phyloP scores from a whole-genome alignment of 371 early-diverging fungal species.

The Rhizomucor miehei region DNA sequence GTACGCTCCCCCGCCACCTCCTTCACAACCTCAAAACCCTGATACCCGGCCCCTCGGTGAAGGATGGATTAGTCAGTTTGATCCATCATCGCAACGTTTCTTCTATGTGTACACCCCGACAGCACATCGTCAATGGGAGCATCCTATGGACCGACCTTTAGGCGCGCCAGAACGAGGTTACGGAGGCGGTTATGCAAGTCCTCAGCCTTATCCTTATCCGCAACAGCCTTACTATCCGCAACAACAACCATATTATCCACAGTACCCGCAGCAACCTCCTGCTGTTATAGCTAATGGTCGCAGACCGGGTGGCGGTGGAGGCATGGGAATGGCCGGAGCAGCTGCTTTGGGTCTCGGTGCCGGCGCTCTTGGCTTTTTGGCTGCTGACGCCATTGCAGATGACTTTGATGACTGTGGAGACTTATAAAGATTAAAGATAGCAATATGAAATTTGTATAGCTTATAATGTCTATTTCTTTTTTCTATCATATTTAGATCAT shows the following conservation, averaged over 20 bases:
- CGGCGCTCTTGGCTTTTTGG: conserved; percentile 33
- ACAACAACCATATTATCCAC: conserved; percentile 20
- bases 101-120: conserved; percentile 50
- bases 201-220: conserved; percentile 11
- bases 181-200: neutral
- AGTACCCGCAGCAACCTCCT: conserved; percentile 20
- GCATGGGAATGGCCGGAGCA: conserved; percentile 25
- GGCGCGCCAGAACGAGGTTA: conserved; percentile 12
- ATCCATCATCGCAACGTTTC: conserved; percentile 33
- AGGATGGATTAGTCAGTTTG: conserved; percentile 48
- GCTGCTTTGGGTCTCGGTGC: conserved; percentile 40
- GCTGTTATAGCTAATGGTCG: conserved; percentile 12
- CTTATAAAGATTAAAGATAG: neutral
- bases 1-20: conserved; percentile 38
- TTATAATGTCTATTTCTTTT: neutral
- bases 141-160: conserved; percentile 37
- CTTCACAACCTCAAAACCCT: conserved; percentile 27
- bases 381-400: conserved; percentile 31
- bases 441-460: neutral
- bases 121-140: conserved; percentile 48
- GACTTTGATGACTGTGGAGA: conserved; percentile 23
- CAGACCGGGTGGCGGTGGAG: conserved; percentile 16
- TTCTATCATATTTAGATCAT: no score
- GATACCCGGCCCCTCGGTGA: conserved; percentile 30
- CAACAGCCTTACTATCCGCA: conserved; percentile 13